Conservation (phyloP, 768 basidiomycete genomes). For the Daedalea quercina region DNA sequence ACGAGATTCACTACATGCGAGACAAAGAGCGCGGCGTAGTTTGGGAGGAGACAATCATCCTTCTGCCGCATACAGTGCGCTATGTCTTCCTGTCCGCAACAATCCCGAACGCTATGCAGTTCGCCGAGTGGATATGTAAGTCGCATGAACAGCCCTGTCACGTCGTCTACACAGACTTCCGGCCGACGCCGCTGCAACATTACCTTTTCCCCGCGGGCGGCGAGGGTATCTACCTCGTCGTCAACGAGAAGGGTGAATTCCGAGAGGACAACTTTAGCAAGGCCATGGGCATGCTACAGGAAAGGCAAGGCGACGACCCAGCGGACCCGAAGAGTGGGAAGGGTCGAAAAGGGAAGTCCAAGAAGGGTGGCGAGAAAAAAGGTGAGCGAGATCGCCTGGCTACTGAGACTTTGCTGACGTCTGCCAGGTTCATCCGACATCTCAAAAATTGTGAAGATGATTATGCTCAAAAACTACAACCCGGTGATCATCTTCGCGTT, state of each 20-base stretch:
- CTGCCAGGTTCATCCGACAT: conserved; percentile 80
- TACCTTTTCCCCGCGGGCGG: conserved; percentile 97
- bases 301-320: conserved; percentile 83
- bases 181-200: conserved; percentile 95
- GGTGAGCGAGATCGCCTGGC: conserved; percentile 38
- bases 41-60: conserved; percentile 98
- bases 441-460: conserved; percentile 96
- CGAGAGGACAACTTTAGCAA: conserved; percentile 96
- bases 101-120: conserved; percentile 99
- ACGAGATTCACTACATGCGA: conserved; percentile 99
- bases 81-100: conserved; percentile 99
- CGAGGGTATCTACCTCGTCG: conserved; percentile 94
- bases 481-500: conserved; percentile 99
- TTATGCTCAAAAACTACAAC: conserved; percentile 96
- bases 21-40: conserved; percentile 99
- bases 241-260: conserved; percentile 98
- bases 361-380: conserved; percentile 90
- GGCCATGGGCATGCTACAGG: conserved; percentile 92
- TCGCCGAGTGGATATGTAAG: conserved; percentile 98
- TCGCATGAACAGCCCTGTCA: conserved; percentile 98
- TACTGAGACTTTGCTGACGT: conserved; percentile 4
- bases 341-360: conserved; percentile 87
- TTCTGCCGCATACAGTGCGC: conserved; percentile 91
- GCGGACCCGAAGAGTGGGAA: conserved; percentile 81
- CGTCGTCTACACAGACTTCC: conserved; percentile 98